Evolutionary conservation across 805 yeast species (phyloP), one percentile per base, ranked within the genome.

Genomic region (Schwanniomyces yamadae): DNA sequence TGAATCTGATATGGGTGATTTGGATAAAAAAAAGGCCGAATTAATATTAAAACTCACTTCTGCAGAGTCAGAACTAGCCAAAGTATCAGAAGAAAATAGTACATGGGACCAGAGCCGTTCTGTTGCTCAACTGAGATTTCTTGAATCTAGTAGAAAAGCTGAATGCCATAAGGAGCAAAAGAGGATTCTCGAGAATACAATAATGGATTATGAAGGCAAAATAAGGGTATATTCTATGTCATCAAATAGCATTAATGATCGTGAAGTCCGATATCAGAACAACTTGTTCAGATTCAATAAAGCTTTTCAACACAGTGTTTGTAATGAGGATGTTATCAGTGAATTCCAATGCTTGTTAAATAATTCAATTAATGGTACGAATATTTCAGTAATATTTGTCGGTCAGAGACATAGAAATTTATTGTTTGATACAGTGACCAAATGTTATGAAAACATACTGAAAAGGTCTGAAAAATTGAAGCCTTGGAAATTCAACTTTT

Each of bases 161-260:
- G 54, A 57, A 13, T 58, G 55, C 21, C 72, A 69, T 42, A 57
- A 55, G 21, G 48, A 46, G 4, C 60, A 69, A 20, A 59, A 73
- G 38, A 60, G 72, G 43, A 58, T 63, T 7, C 50, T 78, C 25
- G 80, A 77, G 49, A 74, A 75, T 45, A 63, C 75, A 1, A 77
- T 78, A 6, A 51, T 63, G 61, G 53, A 57, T 17, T 51, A 54
- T 33, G 54, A 59, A 33, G 49, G 54, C 0, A 50, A 45, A 26
- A 18, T 49, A 10, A 39, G 70, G 28, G 57, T 59, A 2, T 61
- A 55, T 35, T 44, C 52, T 1, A 44, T 36, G n/a, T 14, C 32
- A 20, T 39, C 23, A n/a, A 29, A 25, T 12, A 23, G 28, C 6
- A 19, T 29, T 15, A 24, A 26, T n/a, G 21, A 22, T 9, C 26